Percentiles rank a stretch among this genome's conserved stretches.
Evolutionary conservation across 228 moss, liverwort and hornwort genomes (phyloP).

Genomic region (Sphagnum magellanicum): DNA sequence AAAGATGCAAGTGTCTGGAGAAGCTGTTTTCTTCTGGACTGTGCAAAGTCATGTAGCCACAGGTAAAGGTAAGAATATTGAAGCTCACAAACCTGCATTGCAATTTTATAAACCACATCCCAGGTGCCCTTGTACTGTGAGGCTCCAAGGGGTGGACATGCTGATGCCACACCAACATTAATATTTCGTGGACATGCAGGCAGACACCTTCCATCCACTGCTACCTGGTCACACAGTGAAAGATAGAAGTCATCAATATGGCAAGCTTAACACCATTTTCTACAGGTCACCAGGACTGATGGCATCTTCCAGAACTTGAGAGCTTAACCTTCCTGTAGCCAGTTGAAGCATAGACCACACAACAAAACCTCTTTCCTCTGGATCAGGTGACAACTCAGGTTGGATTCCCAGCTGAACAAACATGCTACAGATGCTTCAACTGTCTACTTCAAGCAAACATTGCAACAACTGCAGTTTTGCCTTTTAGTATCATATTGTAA

Average conservation of each 20-base stretch:
- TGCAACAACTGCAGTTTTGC: too few relatives aligned
- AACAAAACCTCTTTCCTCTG: not conserved
- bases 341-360: not conserved
- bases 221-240: conserved; percentile 14
- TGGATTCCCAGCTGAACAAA: too few relatives aligned
- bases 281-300: not conserved
- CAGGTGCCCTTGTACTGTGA: conserved; percentile 74
- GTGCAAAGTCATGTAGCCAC: not conserved
- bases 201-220: conserved; percentile 69
- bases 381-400: too few relatives aligned
- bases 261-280: not conserved
- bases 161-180: conserved; percentile 38
- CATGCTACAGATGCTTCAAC: too few relatives aligned
- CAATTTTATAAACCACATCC: conserved; percentile 85
- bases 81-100: conserved; percentile 55
- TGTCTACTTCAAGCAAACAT: too few relatives aligned
- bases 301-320: not conserved
- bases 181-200: conserved; percentile 78
- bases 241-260: not conserved
- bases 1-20: too few relatives aligned
- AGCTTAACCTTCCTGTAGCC: conserved; percentile 1
- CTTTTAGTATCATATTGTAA: too few relatives aligned
- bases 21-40: not conserved
- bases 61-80: not conserved
- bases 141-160: conserved; percentile 56